These are phyloP conservation scores for Stagonosporopsis rhizophila DNA, from an alignment of 2,329 filamentous ascomycete genomes.

Conservation along the genomic window DNA sequence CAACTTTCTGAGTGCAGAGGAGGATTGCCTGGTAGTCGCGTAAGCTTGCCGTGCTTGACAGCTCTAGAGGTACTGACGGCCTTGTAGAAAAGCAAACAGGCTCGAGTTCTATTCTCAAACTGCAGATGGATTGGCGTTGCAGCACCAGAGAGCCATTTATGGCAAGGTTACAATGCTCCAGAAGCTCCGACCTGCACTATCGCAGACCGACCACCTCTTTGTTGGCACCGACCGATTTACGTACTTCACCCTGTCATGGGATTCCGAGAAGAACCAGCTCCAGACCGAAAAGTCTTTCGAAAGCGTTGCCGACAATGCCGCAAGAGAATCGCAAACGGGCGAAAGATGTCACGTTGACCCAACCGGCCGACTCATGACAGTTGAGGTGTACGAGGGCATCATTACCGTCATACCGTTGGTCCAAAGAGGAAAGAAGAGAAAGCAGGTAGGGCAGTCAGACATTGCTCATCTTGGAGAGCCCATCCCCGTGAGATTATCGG, in stretches of 20 bases:
- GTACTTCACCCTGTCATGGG: slow-evolving; percentile 91
- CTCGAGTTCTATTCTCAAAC: slow-evolving; percentile 81
- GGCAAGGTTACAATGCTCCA: slow-evolving; percentile 88
- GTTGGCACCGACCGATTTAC: slow-evolving; percentile 88
- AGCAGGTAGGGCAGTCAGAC: slow-evolving; percentile 51
- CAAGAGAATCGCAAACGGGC: slow-evolving; percentile 78
- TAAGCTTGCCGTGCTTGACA: slow-evolving; percentile 57
- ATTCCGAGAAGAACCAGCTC: slow-evolving; percentile 62
- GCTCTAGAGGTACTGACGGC: slow-evolving; percentile 17
- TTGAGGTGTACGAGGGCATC: slow-evolving; percentile 74
- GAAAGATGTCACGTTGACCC: slow-evolving; percentile 87
- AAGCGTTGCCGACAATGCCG: slow-evolving; percentile 66
- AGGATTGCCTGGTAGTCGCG: slow-evolving; percentile 88
- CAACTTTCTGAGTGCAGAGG: slow-evolving; percentile 73
- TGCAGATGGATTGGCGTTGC: slow-evolving; percentile 65
- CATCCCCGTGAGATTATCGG: slow-evolving; percentile 67
- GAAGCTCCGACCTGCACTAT: slow-evolving; percentile 76
- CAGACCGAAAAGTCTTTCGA: slow-evolving; percentile 65
- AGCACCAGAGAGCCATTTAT: slow-evolving; percentile 76
- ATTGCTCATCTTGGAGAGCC: slow-evolving; percentile 67
- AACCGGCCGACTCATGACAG: slow-evolving; percentile 69
- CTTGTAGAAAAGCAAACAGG: slow-evolving; percentile 74
- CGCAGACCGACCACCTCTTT: slow-evolving; percentile 83
- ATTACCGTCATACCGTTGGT: slow-evolving; percentile 69
- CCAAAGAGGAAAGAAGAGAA: slow-evolving; percentile 59